These are phyloP conservation scores for Phialocephala subalpina DNA, from an alignment of 2,329 filamentous ascomycete genomes.

Conservation along the genomic window DNA sequence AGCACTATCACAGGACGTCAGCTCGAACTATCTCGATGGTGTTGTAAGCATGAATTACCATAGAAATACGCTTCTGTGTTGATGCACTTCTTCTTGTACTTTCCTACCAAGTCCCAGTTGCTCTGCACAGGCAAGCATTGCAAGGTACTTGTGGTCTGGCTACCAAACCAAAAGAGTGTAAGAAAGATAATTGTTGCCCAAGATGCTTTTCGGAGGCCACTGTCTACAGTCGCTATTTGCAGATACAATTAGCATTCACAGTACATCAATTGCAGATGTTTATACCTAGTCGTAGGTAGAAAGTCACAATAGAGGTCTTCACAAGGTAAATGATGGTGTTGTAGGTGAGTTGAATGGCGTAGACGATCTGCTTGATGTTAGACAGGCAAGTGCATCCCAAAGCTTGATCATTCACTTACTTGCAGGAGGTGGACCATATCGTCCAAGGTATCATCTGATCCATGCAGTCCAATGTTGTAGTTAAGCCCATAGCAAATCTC, in stretches of 20 bases:
- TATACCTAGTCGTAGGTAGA: slow-evolving; percentile 47
- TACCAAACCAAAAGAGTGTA: slow-evolving; percentile 38
- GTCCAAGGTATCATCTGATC: slow-evolving; percentile 8
- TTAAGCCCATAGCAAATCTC: slow-evolving; percentile 26
- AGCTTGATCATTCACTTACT: slow-evolving; percentile 11
- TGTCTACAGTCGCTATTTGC: slow-evolving; percentile 36
- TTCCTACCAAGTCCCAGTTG: slow-evolving; percentile 45
- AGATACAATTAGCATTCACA: neutral
- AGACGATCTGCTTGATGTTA: slow-evolving; percentile 31
- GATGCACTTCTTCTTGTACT: slow-evolving; percentile 42
- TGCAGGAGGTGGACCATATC: slow-evolving; percentile 21
- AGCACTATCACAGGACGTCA: slow-evolving; percentile 19
- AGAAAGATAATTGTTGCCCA: slow-evolving; percentile 42
- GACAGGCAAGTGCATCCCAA: too few relatives aligned
- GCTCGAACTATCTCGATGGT: neutral
- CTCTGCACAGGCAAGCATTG: slow-evolving; percentile 45
- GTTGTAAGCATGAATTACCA: slow-evolving; percentile 31
- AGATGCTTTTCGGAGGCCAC: slow-evolving; percentile 36
- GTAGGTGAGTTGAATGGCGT: slow-evolving; percentile 45
- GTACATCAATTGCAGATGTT: neutral
- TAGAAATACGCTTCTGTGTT: slow-evolving; percentile 46
- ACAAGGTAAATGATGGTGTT: slow-evolving; percentile 41
- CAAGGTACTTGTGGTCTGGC: slow-evolving; percentile 38
- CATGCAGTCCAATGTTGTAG: slow-evolving; percentile 29
- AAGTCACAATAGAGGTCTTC: slow-evolving; percentile 46